phyloP scores from a whole-genome alignment of 352 stramenopile genomes.

The Thalassiosira livingstoniorum region DNA sequence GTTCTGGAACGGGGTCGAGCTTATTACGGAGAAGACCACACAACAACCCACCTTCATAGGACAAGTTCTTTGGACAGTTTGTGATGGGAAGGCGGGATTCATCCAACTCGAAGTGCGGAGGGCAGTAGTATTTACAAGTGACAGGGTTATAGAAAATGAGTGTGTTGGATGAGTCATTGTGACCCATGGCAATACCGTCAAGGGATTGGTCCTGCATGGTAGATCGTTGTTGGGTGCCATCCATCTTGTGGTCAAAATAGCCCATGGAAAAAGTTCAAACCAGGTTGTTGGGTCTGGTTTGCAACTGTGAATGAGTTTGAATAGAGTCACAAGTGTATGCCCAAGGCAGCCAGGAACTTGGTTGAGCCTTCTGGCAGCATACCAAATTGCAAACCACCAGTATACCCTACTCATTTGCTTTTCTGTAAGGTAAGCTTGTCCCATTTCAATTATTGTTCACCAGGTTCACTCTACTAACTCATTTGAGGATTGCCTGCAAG shows the following conservation, averaged over 20 bases:
- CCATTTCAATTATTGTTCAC: constrained; percentile 26
- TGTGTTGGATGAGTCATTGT: constrained; percentile 4
- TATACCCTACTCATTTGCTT: constrained; percentile 21
- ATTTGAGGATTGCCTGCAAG: constrained; percentile 27
- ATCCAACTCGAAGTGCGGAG: constrained; percentile 11
- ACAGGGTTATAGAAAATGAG: constrained; percentile 38
- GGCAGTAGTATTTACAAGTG: constrained; percentile 14
- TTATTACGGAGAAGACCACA: constrained; percentile 12
- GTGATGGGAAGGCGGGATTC: constrained; percentile 5
- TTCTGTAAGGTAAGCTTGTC: constrained; percentile 23
- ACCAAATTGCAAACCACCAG: constrained; percentile 15
- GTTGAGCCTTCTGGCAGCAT: constrained; percentile 18
- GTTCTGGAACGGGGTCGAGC: constrained; percentile 18
- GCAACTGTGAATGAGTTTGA: constrained; percentile 8
- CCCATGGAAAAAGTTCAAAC: constrained; percentile 24
- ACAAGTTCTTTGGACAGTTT: constrained; percentile 5
- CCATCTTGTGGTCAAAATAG: not conserved
- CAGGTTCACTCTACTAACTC: constrained; percentile 26
- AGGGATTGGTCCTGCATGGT: constrained; percentile 16
- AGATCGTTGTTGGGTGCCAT: not conserved
- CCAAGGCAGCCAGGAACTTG: constrained; percentile 11
- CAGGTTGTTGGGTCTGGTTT: constrained; percentile 14
- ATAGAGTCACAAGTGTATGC: constrained; percentile 2
- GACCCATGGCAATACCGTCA: constrained; percentile 20
- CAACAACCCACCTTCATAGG: constrained; percentile 14